Percentiles rank a stretch among this genome's conserved stretches.
Conservation (phyloP, 2,329 filamentous ascomycete genomes). For the Blumeria hordei region DNA sequence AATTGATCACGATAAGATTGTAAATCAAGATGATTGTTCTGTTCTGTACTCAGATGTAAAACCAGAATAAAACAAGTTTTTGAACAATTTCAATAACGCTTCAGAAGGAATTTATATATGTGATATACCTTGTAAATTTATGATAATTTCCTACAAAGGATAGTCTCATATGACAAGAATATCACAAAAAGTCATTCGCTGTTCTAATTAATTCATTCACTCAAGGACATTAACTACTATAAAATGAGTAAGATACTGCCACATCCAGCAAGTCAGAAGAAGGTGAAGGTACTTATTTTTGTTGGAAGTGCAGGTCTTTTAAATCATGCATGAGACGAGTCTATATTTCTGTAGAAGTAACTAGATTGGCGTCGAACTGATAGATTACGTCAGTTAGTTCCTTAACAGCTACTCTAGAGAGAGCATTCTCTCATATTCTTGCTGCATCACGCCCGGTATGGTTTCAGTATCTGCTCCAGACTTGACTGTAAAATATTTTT, state of each 20-base stretch:
- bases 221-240: too few relatives aligned
- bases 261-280: too few relatives aligned
- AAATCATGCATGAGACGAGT: not conserved
- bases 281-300: not conserved
- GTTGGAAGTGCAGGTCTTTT: not conserved
- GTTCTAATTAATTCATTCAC: too few relatives aligned
- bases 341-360: not conserved
- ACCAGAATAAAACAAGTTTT: conserved; percentile 15
- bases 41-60: conserved; percentile 19
- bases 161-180: not conserved
- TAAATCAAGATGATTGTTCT: conserved; percentile 20
- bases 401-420: not conserved
- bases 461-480: not conserved
- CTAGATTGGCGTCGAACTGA: not conserved
- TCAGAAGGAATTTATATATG: conserved; percentile 5
- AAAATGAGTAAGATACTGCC: too few relatives aligned
- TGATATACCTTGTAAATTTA: not conserved
- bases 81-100: conserved; percentile 7
- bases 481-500: not conserved
- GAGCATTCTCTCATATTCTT: not conserved
- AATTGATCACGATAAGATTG: conserved; percentile 20
- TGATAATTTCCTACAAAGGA: not conserved
- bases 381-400: not conserved
- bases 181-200: too few relatives aligned
- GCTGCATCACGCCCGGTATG: not conserved